These are phyloP conservation scores for Botryotinia convoluta DNA, from an alignment of 2,329 filamentous ascomycete genomes.

Conservation along the genomic window DNA sequence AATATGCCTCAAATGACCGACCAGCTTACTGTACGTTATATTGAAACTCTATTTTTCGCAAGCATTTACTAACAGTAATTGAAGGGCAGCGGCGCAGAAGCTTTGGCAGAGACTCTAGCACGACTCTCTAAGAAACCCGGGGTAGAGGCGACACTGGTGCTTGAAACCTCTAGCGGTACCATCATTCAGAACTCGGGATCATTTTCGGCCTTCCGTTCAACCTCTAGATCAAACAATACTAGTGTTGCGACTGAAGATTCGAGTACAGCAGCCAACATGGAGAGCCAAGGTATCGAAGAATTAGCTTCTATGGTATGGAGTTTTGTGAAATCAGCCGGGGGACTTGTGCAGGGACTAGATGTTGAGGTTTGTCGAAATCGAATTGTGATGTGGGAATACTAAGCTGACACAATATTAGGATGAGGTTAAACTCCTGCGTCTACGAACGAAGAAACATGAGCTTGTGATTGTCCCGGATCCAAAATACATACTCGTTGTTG, in stretches of 20 bases:
- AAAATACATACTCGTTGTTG: slow-evolving; percentile 75
- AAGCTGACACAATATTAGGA: slow-evolving; percentile 49
- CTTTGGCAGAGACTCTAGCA: slow-evolving; percentile 31
- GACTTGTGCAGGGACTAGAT: slow-evolving; percentile 70
- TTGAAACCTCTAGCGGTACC: slow-evolving; percentile 68
- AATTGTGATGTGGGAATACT: neutral
- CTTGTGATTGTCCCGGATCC: slow-evolving; percentile 78
- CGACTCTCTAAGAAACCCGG: slow-evolving; percentile 70
- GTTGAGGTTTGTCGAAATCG: slow-evolving; percentile 52
- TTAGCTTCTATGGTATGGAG: slow-evolving; percentile 74
- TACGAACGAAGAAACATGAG: slow-evolving; percentile 83
- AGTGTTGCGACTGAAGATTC: slow-evolving; percentile 10
- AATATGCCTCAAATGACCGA: slow-evolving; percentile 16
- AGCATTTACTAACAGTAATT: neutral
- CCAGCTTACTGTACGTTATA: slow-evolving; percentile 16
- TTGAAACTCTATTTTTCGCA: neutral
- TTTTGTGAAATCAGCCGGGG: slow-evolving; percentile 67
- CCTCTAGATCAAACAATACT: neutral
- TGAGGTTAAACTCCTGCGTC: slow-evolving; percentile 70
- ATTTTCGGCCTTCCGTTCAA: slow-evolving; percentile 46
- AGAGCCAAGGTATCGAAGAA: slow-evolving; percentile 53
- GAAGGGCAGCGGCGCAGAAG: slow-evolving; percentile 19
- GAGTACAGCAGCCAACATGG: neutral
- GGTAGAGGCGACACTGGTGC: slow-evolving; percentile 73
- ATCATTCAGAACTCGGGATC: slow-evolving; percentile 73